Conservation (phyloP, 805 yeast genomes). For the Kuraishia cidri region DNA sequence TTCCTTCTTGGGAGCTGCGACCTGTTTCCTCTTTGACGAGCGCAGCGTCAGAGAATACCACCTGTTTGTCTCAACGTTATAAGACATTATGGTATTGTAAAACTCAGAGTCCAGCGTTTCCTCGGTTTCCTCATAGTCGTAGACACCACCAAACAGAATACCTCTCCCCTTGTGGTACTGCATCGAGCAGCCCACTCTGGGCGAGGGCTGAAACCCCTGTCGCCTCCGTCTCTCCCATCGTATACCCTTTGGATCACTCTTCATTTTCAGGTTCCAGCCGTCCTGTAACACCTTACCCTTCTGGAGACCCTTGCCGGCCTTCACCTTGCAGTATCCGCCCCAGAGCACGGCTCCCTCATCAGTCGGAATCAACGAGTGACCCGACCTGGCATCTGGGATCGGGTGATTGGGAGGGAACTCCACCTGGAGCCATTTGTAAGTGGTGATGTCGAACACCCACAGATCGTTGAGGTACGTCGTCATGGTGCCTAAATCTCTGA, state of each 20-base stretch:
- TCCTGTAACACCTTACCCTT: conserved; percentile 87
- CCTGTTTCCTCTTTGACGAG: conserved; percentile 44
- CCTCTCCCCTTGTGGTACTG: conserved; percentile 88
- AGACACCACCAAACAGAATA: conserved; percentile 90
- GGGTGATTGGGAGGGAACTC: conserved; percentile 78
- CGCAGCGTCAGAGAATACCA: conserved; percentile 74
- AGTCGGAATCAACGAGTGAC: conserved; percentile 77
- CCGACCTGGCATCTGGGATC: conserved; percentile 86
- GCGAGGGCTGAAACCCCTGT: conserved; percentile 84
- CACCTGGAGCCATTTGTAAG: conserved; percentile 85
- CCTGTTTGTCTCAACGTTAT: conserved; percentile 77
- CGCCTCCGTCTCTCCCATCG: conserved; percentile 88
- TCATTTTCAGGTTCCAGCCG: conserved; percentile 83
- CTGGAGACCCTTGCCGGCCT: conserved; percentile 80
- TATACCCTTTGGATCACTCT: conserved; percentile 63
- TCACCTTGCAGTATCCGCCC: conserved; percentile 94
- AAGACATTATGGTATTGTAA: conserved; percentile 72
- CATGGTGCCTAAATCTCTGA: conserved; percentile 77
- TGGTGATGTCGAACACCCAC: conserved; percentile 89
- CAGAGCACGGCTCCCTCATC: conserved; percentile 78
- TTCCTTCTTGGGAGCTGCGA: conserved; percentile 23
- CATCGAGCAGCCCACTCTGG: conserved; percentile 93
- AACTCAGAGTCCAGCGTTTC: conserved; percentile 81
- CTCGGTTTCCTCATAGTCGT: conserved; percentile 91
- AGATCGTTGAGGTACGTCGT: conserved; percentile 79